These are phyloP conservation scores for Cystobasidium pallidum DNA, from an alignment of 1,284 basidiomycete genomes.

Conservation along the genomic window DNA sequence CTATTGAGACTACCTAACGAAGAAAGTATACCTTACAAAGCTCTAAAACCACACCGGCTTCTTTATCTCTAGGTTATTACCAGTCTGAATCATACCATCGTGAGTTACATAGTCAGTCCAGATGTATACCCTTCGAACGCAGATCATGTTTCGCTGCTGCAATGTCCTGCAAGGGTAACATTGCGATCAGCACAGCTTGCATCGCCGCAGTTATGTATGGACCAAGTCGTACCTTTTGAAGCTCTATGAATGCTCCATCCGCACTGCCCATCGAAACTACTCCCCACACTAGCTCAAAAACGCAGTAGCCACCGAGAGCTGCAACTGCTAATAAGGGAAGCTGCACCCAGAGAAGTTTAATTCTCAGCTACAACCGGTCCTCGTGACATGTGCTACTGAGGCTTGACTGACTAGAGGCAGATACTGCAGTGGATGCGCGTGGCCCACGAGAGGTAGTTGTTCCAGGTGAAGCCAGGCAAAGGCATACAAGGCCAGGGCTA, in stretches of 20 bases:
- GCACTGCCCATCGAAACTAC: slow-evolving; percentile 38
- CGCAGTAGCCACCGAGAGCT: slow-evolving; percentile 35
- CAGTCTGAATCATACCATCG: too few relatives aligned
- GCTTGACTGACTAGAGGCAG: slow-evolving; percentile 7
- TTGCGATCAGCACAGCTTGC: neutral
- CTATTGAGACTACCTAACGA: too few relatives aligned
- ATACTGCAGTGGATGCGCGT: neutral
- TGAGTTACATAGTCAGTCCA: slow-evolving; percentile 11
- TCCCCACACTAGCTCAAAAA: slow-evolving; percentile 33
- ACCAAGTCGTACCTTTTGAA: slow-evolving; percentile 10
- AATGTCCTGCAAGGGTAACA: slow-evolving; percentile 30
- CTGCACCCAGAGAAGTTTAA: neutral
- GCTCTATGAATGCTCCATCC: slow-evolving; percentile 30
- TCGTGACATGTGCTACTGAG: neutral
- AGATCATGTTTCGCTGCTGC: slow-evolving; percentile 38
- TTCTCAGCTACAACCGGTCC: neutral
- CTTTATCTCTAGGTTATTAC: too few relatives aligned
- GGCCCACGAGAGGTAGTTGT: slow-evolving; percentile 10
- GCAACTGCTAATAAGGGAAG: slow-evolving; percentile 27
- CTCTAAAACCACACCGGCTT: too few relatives aligned
- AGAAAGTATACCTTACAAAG: too few relatives aligned
- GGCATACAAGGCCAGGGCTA: slow-evolving; percentile 7
- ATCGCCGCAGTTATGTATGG: too few relatives aligned
- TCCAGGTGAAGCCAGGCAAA: slow-evolving; percentile 29
- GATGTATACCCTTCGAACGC: slow-evolving; percentile 19